Conservation (phyloP, 2,329 filamentous ascomycete species). For the Neonectria punicea region DNA sequence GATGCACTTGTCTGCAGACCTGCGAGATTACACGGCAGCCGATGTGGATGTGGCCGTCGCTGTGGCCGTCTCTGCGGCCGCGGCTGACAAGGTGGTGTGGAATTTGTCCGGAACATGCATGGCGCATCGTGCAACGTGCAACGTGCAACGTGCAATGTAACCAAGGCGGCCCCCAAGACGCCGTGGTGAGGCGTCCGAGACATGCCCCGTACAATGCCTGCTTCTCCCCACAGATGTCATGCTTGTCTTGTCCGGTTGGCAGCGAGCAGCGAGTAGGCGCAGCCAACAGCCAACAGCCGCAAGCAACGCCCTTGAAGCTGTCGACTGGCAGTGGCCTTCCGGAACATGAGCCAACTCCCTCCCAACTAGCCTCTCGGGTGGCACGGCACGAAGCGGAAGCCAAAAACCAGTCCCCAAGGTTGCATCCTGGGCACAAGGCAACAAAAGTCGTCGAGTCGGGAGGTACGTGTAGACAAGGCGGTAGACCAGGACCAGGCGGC, state of each 20-base stretch:
- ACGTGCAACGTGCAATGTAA: conserved; percentile 16
- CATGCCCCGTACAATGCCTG: background rate
- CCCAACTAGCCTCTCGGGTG: conserved; percentile 38
- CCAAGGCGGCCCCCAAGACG: conserved; percentile 22
- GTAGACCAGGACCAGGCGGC: conserved; percentile 21
- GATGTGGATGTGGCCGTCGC: conserved; percentile 10
- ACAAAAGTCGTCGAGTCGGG: no score
- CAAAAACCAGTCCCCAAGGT: conserved; percentile 33
- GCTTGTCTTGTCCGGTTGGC: background rate
- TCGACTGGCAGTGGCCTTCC: conserved; percentile 6
- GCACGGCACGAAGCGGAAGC: conserved; percentile 50
- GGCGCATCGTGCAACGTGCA: background rate
- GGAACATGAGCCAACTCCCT: background rate
- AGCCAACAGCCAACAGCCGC: background rate
- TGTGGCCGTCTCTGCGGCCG: background rate
- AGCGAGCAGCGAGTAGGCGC: no score
- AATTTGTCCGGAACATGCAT: background rate
- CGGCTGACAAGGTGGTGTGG: conserved; percentile 33
- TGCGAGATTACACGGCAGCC: conserved; percentile 40
- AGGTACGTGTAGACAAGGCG: background rate
- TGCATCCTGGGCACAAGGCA: conserved; percentile 9
- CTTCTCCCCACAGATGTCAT: background rate
- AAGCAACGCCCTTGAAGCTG: background rate
- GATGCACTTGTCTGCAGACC: conserved; percentile 25
- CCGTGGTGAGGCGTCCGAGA: conserved; percentile 25